Evolutionary conservation across 2,329 filamentous ascomycete genomes (phyloP), one percentile per base, ranked within the genome.

Genomic region (Colletotrichum liriopes): DNA sequence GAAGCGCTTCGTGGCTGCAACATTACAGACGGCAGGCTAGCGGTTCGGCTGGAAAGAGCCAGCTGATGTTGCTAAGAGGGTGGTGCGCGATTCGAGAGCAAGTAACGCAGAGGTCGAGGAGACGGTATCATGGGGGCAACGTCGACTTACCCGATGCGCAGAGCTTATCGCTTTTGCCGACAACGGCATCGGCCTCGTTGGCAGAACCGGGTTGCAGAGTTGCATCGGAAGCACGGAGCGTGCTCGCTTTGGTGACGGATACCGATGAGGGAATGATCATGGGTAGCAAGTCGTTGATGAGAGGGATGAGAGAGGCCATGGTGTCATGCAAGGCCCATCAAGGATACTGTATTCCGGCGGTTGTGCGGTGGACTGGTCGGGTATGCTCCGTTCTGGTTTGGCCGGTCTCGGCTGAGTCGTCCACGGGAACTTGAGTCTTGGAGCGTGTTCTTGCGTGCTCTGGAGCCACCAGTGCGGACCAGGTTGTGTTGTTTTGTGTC

Each of bases 111-210:
- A 52, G 39, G 56, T 12, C 58, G 26, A 41, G 39, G 37, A 60
- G 45, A 52, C 35, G 23, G n/a, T 37, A 65, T 68, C 66, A 23
- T 55, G 64, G 58, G 37, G 64, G 32, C 59, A 54, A 43, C 56
- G 62, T 60, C 35, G 63, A 77, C 88, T 83, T 81, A 89, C 91
- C 87, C 56, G 90, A 90, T 39, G 91, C 91, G 78, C 92, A 93
- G 81, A 94, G 87, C 72, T 88, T 88, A 72, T 92, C 88, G 65
- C 88, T 91, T 79, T 90, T 87, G 77, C 89, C 86, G 56, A 92
- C 85, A 60, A 94, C 86, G n/a, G 92, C 92, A 63, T 86, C 84
- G 67, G 82, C 78, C 71, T 84, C 79, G 32, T 77, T 77, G 39
- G 80, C 78, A 12, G 79, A 76, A 0, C 75, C 75, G 37, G 83